Evolutionary conservation across 2,329 filamentous ascomycete genomes (phyloP).

Genomic region (Verticillium alfalfae): DNA sequence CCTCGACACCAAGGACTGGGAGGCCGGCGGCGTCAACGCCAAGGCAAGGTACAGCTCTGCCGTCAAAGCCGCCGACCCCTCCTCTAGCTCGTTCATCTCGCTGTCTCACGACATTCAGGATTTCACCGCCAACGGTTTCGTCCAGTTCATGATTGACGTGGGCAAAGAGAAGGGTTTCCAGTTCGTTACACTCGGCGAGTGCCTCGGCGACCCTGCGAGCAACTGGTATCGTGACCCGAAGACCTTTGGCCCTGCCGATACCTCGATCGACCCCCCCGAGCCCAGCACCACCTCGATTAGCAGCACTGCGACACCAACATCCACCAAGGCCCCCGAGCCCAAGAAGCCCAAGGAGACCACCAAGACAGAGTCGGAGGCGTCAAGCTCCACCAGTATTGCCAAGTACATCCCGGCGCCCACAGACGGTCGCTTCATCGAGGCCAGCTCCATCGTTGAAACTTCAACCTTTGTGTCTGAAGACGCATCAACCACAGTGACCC

Average conservation of each 20-base stretch:
- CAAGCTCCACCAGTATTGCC: neutral
- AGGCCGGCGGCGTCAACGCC: slow-evolving; percentile 18
- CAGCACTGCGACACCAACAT: slow-evolving; percentile 4
- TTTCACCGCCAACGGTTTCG: slow-evolving; percentile 36
- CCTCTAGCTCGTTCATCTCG: slow-evolving; percentile 17
- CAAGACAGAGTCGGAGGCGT: neutral
- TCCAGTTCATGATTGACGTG: slow-evolving; percentile 36
- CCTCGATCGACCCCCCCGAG: neutral
- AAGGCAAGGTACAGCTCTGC: slow-evolving; percentile 20
- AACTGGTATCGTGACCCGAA: slow-evolving; percentile 41
- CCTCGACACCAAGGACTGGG: slow-evolving; percentile 25
- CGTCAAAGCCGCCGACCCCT: slow-evolving; percentile 12
- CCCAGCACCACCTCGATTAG: neutral
- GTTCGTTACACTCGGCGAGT: slow-evolving; percentile 40
- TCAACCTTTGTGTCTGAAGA: neutral
- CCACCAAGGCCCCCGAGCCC: neutral
- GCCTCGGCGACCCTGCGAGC: slow-evolving; percentile 32
- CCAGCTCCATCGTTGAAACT: neutral
- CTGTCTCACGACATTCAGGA: slow-evolving; percentile 38
- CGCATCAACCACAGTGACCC: neutral
- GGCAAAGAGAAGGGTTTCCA: slow-evolving; percentile 31
- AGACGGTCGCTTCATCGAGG: neutral
- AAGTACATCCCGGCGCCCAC: neutral
- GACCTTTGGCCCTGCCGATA: slow-evolving; percentile 9
- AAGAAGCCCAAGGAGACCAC: neutral